Evolutionary conservation across 306 rosid species (phyloP).

Genomic region (Vicia villosa): DNA sequence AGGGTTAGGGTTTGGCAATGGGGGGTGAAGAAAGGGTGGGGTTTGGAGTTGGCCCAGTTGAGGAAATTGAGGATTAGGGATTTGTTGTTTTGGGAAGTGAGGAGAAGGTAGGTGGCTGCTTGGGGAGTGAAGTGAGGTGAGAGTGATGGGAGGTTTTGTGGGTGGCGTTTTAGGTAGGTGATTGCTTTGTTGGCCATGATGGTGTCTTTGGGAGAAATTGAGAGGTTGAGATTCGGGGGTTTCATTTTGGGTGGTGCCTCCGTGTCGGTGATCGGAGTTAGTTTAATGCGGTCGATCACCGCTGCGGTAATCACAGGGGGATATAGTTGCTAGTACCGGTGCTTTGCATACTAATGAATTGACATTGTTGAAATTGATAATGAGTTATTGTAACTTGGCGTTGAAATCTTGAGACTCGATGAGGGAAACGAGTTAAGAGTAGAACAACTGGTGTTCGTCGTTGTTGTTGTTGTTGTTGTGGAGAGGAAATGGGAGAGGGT

Average conservation of each 20-base stretch:
- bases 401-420: too few species aligned
- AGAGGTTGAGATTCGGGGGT: slow-evolving; percentile 15
- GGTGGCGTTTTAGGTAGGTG: slow-evolving; percentile 67
- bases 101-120: slow-evolving; percentile 75
- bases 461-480: too few species aligned
- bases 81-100: slow-evolving; percentile 63
- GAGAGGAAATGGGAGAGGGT: too few species aligned
- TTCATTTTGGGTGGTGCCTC: slow-evolving; percentile 17
- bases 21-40: slow-evolving; percentile 55
- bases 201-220: slow-evolving; percentile 41
- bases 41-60: slow-evolving; percentile 54
- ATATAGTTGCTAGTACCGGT: too few species aligned
- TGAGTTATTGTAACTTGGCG: too few species aligned
- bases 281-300: not conserved
- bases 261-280: not conserved
- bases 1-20: slow-evolving; percentile 76
- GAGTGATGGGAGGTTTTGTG: slow-evolving; percentile 53
- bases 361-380: too few species aligned
- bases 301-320: too few species aligned
- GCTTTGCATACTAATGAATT: too few species aligned
- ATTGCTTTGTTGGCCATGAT: slow-evolving; percentile 64
- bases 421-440: too few species aligned
- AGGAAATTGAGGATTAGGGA: slow-evolving; percentile 59
- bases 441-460: too few species aligned
- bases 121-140: slow-evolving; percentile 67